These are phyloP conservation scores for Hsuehochloa calcarea DNA, from an alignment of 176 grass and related monocot genomes.

Conservation along the genomic window DNA sequence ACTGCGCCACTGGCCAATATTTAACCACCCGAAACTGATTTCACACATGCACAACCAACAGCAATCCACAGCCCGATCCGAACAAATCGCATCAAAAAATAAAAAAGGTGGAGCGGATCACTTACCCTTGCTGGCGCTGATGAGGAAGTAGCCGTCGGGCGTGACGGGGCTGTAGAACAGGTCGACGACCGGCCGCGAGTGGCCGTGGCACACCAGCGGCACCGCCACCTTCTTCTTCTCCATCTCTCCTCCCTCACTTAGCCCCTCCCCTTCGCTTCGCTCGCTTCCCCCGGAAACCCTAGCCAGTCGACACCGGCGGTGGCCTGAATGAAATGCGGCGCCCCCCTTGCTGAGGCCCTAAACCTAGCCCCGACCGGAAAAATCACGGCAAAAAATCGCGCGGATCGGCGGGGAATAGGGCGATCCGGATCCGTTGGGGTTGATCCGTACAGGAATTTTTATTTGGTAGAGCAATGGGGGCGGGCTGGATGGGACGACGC, in stretches of 20 bases:
- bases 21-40: not conserved
- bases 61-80: slow-evolving; percentile 3
- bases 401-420: not conserved
- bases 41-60: not conserved
- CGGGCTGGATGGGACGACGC: not conserved
- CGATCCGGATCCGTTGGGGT: slow-evolving; percentile 40
- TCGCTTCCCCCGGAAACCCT: not conserved
- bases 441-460: slow-evolving; percentile 35
- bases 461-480: slow-evolving; percentile 30
- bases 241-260: slow-evolving; percentile 36
- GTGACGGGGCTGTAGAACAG: slow-evolving; percentile 80
- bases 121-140: slow-evolving; percentile 97
- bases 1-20: not conserved
- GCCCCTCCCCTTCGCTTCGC: not conserved
- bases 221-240: slow-evolving; percentile 94
- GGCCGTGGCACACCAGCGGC: slow-evolving; percentile 92
- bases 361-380: slow-evolving; percentile 48
- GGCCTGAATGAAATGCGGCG: slow-evolving; percentile 33
- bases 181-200: slow-evolving; percentile 96
- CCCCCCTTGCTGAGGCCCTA: slow-evolving; percentile 14
- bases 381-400: not conserved
- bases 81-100: not conserved
- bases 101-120: not conserved
- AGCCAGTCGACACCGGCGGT: slow-evolving; percentile 2
- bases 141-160: slow-evolving; percentile 91